Evolutionary conservation across 164 flowering plant genomes (phyloP), one percentile per base, ranked within the genome.

Genomic region (Chimonanthus praecox): DNA sequence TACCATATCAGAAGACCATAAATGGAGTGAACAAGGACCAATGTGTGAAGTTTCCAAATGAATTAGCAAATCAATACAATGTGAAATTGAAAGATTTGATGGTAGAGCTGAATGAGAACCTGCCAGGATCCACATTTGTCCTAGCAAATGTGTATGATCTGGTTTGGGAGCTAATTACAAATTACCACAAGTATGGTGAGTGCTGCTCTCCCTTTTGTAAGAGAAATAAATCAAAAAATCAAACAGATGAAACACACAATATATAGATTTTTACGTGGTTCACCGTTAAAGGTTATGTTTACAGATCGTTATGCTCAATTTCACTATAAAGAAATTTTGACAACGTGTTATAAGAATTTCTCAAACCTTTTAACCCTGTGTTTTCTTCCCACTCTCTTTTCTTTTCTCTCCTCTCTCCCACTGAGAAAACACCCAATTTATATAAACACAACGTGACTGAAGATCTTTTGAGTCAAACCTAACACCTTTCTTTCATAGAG

Each of bases 1-100:
- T 95, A 58, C 99, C 99, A 0, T 95, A 95, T 63, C 96, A 93
- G 79, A 95, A 92, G 78, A 88, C 91, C 0, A 89, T 93, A 11
- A 95, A 90, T 69, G 88, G 84, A 67, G 21, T 93, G 8, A 83
- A 50, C 2, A 78, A 81, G 69, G 78, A 83, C 33, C 83, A 93
- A 64, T 95, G 98, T 62, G 99, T 85, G 49, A 92, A 88, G 4
- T 80, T 95, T 73, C 85, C 97, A 4, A 88, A 95, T 64, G 80
- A 93, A 78, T 80, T 95, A 16, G 99, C 94, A 0, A 61, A 75
- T 51, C 94, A 86, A 58, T 93, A 89, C 79, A 92, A 95, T 72
- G 85, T 72, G 3, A 74, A 81, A 44, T 70, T 95, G 75, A 93
- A 87, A 75, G 94, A 88, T 77, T 72, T 93, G n/a, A 75, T 95